Conservation (phyloP, 257 asterid genomes). For the Marsdenia floribunda region DNA sequence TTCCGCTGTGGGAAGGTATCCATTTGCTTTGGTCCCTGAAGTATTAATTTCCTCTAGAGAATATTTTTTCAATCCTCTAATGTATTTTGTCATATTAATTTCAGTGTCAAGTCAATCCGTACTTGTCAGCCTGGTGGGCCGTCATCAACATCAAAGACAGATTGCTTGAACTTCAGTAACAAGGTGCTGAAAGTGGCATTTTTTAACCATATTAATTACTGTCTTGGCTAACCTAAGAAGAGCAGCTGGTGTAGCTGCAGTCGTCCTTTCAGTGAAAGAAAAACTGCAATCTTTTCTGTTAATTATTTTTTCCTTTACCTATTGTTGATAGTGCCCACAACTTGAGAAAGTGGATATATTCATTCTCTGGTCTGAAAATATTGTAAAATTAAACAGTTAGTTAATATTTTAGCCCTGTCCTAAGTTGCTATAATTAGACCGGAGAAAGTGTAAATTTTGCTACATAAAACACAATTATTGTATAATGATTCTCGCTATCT, state of each 20-base stretch:
- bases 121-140: slow-evolving; percentile 70
- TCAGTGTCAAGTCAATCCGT: slow-evolving; percentile 87
- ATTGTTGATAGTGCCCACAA: too few species aligned
- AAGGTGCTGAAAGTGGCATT: slow-evolving; percentile 42
- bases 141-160: slow-evolving; percentile 56
- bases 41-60: not conserved
- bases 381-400: too few species aligned
- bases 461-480: not conserved
- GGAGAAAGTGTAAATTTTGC: not conserved
- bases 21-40: slow-evolving; percentile 5
- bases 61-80: slow-evolving; percentile 10
- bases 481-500: not conserved
- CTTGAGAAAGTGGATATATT: too few species aligned
- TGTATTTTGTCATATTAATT: slow-evolving; percentile 20
- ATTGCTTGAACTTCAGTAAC: slow-evolving; percentile 47
- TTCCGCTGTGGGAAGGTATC: slow-evolving; percentile 80
- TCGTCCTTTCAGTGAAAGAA: too few species aligned
- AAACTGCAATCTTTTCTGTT: too few species aligned
- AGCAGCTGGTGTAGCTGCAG: not conserved
- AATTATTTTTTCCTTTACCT: too few species aligned
- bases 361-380: too few species aligned
- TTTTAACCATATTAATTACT: not conserved
- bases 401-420: not conserved
- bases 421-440: not conserved
- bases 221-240: not conserved